Conservation (phyloP, 2,329 filamentous ascomycete genomes). For the Hymenoscyphus scutula region DNA sequence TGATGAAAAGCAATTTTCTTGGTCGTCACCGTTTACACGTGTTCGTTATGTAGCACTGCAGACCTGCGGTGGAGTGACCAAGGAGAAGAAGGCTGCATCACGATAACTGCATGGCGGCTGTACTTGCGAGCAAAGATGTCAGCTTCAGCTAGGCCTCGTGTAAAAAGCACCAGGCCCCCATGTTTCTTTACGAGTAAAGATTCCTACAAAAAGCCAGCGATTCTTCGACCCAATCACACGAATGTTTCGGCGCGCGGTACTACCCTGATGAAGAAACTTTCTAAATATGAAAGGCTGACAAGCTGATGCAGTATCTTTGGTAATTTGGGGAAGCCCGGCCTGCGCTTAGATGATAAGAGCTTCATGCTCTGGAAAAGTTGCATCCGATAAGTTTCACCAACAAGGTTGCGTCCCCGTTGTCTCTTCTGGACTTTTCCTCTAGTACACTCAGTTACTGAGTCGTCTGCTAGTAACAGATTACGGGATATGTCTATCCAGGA, state of each 20-base stretch:
- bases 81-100: too few species aligned
- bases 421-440: background rate
- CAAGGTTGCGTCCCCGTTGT: background rate
- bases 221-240: background rate
- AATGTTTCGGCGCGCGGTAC: background rate
- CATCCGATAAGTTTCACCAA: background rate
- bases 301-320: background rate
- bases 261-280: background rate
- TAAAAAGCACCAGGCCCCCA: background rate
- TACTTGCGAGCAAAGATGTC: too few species aligned
- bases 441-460: background rate
- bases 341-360: background rate
- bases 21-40: too few species aligned
- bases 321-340: background rate
- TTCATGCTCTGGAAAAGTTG: background rate
- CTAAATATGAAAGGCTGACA: background rate
- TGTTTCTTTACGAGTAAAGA: too few species aligned
- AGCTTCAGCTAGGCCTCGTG: background rate
- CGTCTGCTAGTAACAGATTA: background rate
- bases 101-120: too few species aligned
- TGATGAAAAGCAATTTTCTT: too few species aligned
- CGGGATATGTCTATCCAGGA: background rate
- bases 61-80: too few species aligned
- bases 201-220: background rate
- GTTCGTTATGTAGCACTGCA: too few species aligned